phyloP scores from a whole-genome alignment of 2,329 filamentous ascomycete genomes.

The Ampelomyces quisqualis region DNA sequence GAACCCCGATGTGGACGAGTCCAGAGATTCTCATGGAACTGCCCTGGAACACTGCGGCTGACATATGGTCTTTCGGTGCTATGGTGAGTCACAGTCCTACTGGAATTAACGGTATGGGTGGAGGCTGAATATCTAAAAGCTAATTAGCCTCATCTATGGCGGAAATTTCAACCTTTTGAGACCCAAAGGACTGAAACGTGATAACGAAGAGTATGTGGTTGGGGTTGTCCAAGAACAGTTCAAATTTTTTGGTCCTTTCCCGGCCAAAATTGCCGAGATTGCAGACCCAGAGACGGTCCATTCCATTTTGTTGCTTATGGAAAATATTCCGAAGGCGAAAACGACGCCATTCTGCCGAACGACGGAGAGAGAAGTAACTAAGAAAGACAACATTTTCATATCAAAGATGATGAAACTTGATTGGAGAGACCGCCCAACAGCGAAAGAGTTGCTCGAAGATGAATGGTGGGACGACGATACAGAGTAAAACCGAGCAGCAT shows the following conservation, averaged over 20 bases:
- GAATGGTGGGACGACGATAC: slow-evolving; percentile 37
- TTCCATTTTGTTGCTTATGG: slow-evolving; percentile 12
- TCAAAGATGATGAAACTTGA: slow-evolving; percentile 50
- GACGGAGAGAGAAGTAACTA: slow-evolving; percentile 14
- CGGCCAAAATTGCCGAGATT: slow-evolving; percentile 22
- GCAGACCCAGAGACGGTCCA: slow-evolving; percentile 16
- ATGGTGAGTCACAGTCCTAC: slow-evolving; percentile 27
- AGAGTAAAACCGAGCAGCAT: too few species aligned
- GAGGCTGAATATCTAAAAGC: slow-evolving; percentile 16
- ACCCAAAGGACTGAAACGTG: slow-evolving; percentile 20
- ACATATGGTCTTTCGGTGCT: slow-evolving; percentile 47
- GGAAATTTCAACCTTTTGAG: slow-evolving; percentile 28
- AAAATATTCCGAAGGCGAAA: slow-evolving; percentile 13
- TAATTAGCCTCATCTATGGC: slow-evolving; percentile 33
- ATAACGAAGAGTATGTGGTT: slow-evolving; percentile 25
- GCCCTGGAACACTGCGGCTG: slow-evolving; percentile 41
- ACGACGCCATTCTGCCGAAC: slow-evolving; percentile 14
- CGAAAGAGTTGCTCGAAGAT: slow-evolving; percentile 42
- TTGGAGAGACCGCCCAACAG: slow-evolving; percentile 46
- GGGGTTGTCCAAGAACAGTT: slow-evolving; percentile 25
- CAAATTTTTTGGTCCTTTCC: slow-evolving; percentile 29
- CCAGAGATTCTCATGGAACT: slow-evolving; percentile 35
- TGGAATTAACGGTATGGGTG: slow-evolving; percentile 1
- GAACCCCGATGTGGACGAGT: slow-evolving; percentile 43
- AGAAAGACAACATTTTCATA: slow-evolving; percentile 37